phyloP scores from a whole-genome alignment of 306 rosid species.

The Casuarina cunninghamiana region DNA sequence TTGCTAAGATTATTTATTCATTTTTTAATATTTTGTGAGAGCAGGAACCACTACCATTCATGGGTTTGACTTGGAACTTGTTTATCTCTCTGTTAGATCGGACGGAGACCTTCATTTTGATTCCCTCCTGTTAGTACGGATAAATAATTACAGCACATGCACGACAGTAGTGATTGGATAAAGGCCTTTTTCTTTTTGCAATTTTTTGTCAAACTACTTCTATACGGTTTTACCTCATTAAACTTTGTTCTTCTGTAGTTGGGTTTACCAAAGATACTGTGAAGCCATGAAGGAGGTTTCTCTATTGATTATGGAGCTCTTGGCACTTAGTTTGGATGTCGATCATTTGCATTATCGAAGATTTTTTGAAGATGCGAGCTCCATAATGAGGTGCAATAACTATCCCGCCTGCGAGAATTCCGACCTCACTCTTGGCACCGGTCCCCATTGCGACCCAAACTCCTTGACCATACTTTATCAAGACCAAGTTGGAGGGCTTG shows the following conservation, averaged over 20 bases:
- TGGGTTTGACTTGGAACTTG: too few relatives aligned
- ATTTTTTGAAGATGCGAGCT: slow-evolving; percentile 62
- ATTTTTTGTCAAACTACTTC: too few relatives aligned
- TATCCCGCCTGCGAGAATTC: slow-evolving; percentile 68
- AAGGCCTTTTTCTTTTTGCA: too few relatives aligned
- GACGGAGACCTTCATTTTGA: too few relatives aligned
- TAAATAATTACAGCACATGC: too few relatives aligned
- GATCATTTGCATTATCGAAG: slow-evolving; percentile 44
- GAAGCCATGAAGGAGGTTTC: slow-evolving; percentile 59
- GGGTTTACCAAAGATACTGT: slow-evolving; percentile 67
- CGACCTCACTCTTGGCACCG: slow-evolving; percentile 65
- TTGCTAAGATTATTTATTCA: too few relatives aligned
- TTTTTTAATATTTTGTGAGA: too few relatives aligned
- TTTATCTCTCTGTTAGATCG: too few relatives aligned
- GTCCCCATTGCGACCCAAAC: slow-evolving; percentile 83
- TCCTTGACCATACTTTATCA: slow-evolving; percentile 80
- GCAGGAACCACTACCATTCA: too few relatives aligned
- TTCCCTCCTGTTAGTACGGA: too few relatives aligned
- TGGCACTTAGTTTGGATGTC: slow-evolving; percentile 67
- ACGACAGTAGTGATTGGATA: too few relatives aligned
- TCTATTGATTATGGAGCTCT: slow-evolving; percentile 56
- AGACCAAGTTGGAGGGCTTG: slow-evolving; percentile 76
- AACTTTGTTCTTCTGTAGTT: slow-evolving; percentile 27
- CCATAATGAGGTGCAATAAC: slow-evolving; percentile 78
- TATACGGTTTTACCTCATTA: neutral